A percentile compares a stretch with the other conserved stretches of the same genome.
Evolutionary conservation across 805 yeast genomes (phyloP).

Genomic region (Teunomyces barrocoloradensis): DNA sequence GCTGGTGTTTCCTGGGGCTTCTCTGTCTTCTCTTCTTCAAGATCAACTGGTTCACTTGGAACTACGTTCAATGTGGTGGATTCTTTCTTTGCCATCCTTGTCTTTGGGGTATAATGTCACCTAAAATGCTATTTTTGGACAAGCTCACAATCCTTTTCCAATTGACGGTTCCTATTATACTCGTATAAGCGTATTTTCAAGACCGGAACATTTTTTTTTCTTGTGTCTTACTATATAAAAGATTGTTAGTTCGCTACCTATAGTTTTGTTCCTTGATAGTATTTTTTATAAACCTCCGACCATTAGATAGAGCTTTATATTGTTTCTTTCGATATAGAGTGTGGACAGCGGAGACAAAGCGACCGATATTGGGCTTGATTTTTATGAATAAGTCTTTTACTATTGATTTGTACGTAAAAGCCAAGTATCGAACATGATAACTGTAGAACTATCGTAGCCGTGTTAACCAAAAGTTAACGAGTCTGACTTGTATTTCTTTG

Average conservation of each 20-base stretch:
- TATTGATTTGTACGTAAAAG: not conserved
- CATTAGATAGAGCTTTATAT: slow-evolving; percentile 41
- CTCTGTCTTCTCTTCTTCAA: slow-evolving; percentile 14
- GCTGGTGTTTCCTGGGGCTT: not conserved
- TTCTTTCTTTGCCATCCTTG: slow-evolving; percentile 16
- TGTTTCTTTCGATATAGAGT: slow-evolving; percentile 31
- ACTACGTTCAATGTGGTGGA: slow-evolving; percentile 28
- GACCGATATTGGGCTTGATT: slow-evolving; percentile 7
- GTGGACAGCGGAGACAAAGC: slow-evolving; percentile 49
- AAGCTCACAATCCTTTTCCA: not conserved
- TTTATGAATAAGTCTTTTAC: not conserved
- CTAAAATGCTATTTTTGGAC: not conserved
- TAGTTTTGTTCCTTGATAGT: slow-evolving; percentile 23
- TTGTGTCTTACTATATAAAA: not conserved
- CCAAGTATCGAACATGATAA: not conserved
- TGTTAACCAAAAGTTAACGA: too few relatives aligned
- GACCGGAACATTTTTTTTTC: not conserved
- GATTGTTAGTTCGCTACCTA: not conserved
- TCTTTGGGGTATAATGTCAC: not conserved
- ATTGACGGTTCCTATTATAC: not conserved
- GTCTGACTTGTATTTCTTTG: too few relatives aligned
- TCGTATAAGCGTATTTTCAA: not conserved
- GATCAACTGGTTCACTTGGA: slow-evolving; percentile 33
- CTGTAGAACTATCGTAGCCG: too few relatives aligned
- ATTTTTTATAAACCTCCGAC: slow-evolving; percentile 29